A percentile compares a stretch with the other conserved stretches of the same genome.
These are phyloP conservation scores for Suillus paluster DNA, from an alignment of 768 basidiomycete genomes.

Conservation along the genomic window DNA sequence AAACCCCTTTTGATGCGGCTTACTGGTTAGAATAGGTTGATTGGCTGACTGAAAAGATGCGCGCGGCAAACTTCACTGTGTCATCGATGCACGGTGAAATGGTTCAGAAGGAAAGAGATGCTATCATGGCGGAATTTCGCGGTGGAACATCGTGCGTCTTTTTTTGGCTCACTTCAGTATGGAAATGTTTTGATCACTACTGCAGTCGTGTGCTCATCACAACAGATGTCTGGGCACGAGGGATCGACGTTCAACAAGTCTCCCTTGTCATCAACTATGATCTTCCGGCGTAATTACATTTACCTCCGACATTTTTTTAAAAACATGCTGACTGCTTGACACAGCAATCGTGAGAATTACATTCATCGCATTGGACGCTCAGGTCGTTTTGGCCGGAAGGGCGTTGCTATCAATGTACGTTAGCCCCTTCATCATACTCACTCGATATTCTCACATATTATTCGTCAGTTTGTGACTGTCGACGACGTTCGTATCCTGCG, in stretches of 20 bases:
- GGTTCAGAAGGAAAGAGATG: constrained; percentile 94
- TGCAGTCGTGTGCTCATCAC: constrained; percentile 90
- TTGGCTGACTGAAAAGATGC: constrained; percentile 99
- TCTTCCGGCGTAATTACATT: constrained; percentile 77
- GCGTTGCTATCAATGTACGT: constrained; percentile 97
- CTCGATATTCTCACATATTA: constrained; percentile 19
- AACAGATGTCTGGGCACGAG: constrained; percentile 96
- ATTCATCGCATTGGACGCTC: constrained; percentile 99
- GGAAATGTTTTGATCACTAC: constrained; percentile 5
- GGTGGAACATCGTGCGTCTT: constrained; percentile 81
- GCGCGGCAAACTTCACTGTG: constrained; percentile 97
- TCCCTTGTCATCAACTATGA: constrained; percentile 98
- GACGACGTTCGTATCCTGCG: constrained; percentile 96
- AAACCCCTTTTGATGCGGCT: constrained; percentile 5
- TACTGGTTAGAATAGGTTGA: constrained; percentile 65
- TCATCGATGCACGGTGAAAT: constrained; percentile 97
- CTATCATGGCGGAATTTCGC: constrained; percentile 97
- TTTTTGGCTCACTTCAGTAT: constrained; percentile 13
- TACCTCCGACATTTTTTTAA: constrained; percentile 8
- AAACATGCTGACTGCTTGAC: constrained; percentile 18
- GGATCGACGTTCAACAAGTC: constrained; percentile 98
- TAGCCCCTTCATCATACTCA: constrained; percentile 12
- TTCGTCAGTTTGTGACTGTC: constrained; percentile 81
- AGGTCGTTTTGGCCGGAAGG: constrained; percentile 98
- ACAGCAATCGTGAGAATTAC: constrained; percentile 96